A percentile compares a stretch with the other conserved stretches of the same genome.
phyloP scores from a whole-genome alignment of 805 yeast genomes.

The Wickerhamiella alocasiicola region DNA sequence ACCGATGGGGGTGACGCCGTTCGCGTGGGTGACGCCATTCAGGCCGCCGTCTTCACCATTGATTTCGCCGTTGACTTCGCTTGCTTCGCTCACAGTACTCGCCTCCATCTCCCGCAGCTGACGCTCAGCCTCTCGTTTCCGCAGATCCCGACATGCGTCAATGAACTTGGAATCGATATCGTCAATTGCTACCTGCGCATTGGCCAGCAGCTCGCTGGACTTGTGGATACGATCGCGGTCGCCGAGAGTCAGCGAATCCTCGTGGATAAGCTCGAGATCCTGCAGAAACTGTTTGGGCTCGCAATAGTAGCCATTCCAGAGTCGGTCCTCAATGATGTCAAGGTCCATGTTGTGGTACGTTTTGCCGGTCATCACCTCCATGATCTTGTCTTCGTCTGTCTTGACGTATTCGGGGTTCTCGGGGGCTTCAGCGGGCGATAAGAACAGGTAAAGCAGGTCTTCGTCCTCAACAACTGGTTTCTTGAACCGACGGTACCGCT shows the following conservation, averaged over 20 bases:
- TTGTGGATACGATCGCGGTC: slow-evolving; percentile 71
- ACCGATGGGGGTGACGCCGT: too few relatives aligned
- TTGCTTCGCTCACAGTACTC: slow-evolving; percentile 6
- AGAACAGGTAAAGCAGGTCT: slow-evolving; percentile 63
- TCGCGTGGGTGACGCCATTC: neutral
- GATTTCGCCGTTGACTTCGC: neutral
- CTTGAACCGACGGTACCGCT: slow-evolving; percentile 74
- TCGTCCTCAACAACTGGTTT: slow-evolving; percentile 82
- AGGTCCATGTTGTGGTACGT: slow-evolving; percentile 78
- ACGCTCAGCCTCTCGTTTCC: slow-evolving; percentile 18
- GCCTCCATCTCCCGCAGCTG: slow-evolving; percentile 19
- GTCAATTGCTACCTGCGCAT: slow-evolving; percentile 90
- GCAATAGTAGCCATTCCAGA: slow-evolving; percentile 93
- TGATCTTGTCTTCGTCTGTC: slow-evolving; percentile 58
- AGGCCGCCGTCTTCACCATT: neutral
- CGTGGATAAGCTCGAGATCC: slow-evolving; percentile 73
- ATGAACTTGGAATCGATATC: slow-evolving; percentile 69
- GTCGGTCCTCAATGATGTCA: slow-evolving; percentile 83
- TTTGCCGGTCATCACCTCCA: slow-evolving; percentile 65
- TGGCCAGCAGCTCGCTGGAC: slow-evolving; percentile 92
- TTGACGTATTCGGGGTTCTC: slow-evolving; percentile 29
- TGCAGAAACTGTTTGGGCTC: slow-evolving; percentile 82
- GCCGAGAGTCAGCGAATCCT: slow-evolving; percentile 58
- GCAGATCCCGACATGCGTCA: slow-evolving; percentile 60
- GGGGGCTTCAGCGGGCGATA: slow-evolving; percentile 24